Percentiles rank a stretch among this genome's conserved stretches.
phyloP scores from a whole-genome alignment of 176 grass and related monocot species.

The Carex parvula region DNA sequence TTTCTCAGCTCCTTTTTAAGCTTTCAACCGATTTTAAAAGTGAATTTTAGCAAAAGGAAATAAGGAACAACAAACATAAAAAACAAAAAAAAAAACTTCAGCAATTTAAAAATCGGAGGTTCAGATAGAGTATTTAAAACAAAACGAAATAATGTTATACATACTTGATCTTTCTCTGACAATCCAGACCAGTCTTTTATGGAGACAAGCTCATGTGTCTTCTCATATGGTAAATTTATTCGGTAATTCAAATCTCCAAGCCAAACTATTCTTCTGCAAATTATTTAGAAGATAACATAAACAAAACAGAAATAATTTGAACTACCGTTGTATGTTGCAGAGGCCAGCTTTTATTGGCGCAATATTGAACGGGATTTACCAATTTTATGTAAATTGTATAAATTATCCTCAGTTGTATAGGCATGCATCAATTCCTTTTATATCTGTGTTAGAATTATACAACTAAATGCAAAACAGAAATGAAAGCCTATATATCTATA shows the following conservation, averaged over 20 bases:
- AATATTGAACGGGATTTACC: neutral
- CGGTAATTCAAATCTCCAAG: slow-evolving; percentile 92
- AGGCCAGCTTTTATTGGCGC: neutral
- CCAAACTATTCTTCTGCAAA: slow-evolving; percentile 84
- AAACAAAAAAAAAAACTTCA: neutral
- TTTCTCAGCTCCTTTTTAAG: slow-evolving; percentile 74
- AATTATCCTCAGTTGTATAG: neutral
- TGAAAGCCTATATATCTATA: neutral
- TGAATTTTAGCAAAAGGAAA: neutral
- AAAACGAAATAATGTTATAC: neutral
- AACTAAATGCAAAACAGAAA: neutral
- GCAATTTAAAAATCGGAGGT: neutral
- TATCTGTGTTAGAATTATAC: neutral
- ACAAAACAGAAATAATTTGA: neutral
- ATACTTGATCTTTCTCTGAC: slow-evolving; percentile 76
- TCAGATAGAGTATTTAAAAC: neutral
- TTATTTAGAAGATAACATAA: neutral
- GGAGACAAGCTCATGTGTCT: slow-evolving; percentile 47
- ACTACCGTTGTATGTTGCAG: too few species aligned
- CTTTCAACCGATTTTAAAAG: slow-evolving; percentile 33
- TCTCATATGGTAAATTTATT: slow-evolving; percentile 63
- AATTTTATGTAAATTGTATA: neutral
- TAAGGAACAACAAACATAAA: neutral
- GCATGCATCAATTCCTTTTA: neutral
- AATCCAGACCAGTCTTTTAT: slow-evolving; percentile 43